Evolutionary conservation across 805 yeast species (phyloP).

Genomic region (Blastobotrys terrestris): DNA sequence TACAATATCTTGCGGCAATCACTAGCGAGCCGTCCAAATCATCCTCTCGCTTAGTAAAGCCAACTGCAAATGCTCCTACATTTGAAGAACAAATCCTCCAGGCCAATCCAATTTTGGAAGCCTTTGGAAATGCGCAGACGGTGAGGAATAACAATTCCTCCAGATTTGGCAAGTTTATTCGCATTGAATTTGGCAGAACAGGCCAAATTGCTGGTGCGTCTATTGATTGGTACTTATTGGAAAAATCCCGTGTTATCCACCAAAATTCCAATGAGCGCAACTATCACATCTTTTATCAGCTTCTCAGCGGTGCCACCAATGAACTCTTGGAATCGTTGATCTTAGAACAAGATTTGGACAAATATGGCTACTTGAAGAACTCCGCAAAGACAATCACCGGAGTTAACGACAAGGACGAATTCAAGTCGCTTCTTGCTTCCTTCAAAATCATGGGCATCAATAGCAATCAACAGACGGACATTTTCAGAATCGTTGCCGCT

Average conservation of each 20-base stretch:
- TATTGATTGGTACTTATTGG: constrained; percentile 89
- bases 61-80: constrained; percentile 27
- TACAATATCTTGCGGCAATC: constrained; percentile 82
- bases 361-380: constrained; percentile 53
- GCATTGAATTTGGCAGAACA: constrained; percentile 61
- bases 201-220: constrained; percentile 81
- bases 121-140: constrained; percentile 97
- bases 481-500: constrained; percentile 64
- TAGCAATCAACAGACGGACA: constrained; percentile 44
- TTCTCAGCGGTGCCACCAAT: constrained; percentile 58
- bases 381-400: constrained; percentile 57
- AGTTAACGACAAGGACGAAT: constrained; percentile 71
- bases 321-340: constrained; percentile 30
- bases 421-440: constrained; percentile 54
- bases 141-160: constrained; percentile 91
- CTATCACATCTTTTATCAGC: constrained; percentile 89
- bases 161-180: constrained; percentile 92
- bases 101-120: constrained; percentile 92
- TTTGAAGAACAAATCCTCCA: constrained; percentile 83
- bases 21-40: constrained; percentile 35
- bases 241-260: constrained; percentile 83
- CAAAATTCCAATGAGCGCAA: constrained; percentile 78
- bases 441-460: constrained; percentile 69
- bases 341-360: constrained; percentile 42
- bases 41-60: constrained; percentile 18